Evolutionary conservation across 345 rosid genomes (phyloP), one percentile per base, ranked within the genome.

Genomic region (Hypericum perforatum): DNA sequence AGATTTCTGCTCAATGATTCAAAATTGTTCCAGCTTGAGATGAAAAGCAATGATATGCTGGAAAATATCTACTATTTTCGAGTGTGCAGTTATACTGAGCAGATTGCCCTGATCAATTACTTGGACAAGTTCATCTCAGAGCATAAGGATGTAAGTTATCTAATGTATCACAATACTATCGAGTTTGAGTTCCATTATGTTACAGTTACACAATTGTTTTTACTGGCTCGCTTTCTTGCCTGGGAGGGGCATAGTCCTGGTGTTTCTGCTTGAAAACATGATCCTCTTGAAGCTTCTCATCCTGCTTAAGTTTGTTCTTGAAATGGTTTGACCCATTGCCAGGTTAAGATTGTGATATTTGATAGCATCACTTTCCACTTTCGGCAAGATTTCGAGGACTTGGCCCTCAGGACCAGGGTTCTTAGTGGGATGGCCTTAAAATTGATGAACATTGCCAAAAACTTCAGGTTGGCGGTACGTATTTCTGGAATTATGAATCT

Each of bases 301-400:
- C 14, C 12, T 9, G 44, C 45, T 6, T 22, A 22, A 39, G 14
- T 13, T 15, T 52, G 11, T 49, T 15, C 22, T 37, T 40, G 39
- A 6, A 22, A 22, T 22, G 32, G 32, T 53, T 49, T 5, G 29
- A 57, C 48, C 4, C 54, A 56, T 58, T 61, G 47, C 37, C 82
- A 91, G 98, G 96, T 91, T 45, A 85, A 85, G 74, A 44, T 85
- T 44, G 78, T 91, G 7, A 61, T 91, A 37, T 71, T 91, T 15
- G 96, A 91, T 62, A 91, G 98, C 53, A 61, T 91, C 63, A 77
- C 98, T 50, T 88, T 88, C 77, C 98, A 87, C 74, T 85, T 91
- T 80, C 96, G 95, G 41, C 98, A 91, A 70, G 90, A 83, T 75
- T 88, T 81, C 73, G 96, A 85, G n/a, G 88, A 91, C 72, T 56